A percentile compares a stretch with the other conserved stretches of the same genome.
Evolutionary conservation across 2,329 filamentous ascomycete genomes (phyloP).

Genomic region (Ophiostoma himal-ulmi): DNA sequence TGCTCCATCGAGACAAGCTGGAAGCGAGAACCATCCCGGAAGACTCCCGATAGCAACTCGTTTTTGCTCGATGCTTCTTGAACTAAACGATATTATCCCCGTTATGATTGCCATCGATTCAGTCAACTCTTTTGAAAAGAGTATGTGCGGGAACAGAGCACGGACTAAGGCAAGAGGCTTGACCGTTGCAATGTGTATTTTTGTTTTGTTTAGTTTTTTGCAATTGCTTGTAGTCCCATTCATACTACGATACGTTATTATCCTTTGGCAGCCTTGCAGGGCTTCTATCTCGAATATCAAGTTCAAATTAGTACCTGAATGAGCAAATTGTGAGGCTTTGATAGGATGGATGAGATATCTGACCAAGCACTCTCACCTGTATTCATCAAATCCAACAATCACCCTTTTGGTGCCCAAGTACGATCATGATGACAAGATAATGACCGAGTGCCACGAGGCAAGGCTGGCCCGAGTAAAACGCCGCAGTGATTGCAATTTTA

Average conservation of each 20-base stretch:
- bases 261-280: not conserved
- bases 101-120: not conserved
- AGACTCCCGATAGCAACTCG: not conserved
- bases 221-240: not conserved
- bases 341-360: not conserved
- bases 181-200: slow-evolving; percentile 5
- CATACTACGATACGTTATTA: not conserved
- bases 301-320: not conserved
- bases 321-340: not conserved
- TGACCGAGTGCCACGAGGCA: not conserved
- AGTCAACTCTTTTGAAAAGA: not conserved
- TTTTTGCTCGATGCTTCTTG: not conserved
- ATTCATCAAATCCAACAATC: too few species aligned
- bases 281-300: not conserved
- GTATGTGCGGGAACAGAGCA: not conserved
- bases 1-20: not conserved
- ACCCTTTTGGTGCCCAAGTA: not conserved
- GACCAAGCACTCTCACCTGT: not conserved
- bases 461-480: not conserved
- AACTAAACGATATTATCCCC: not conserved
- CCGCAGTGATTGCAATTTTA: not conserved
- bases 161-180: not conserved
- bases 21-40: not conserved
- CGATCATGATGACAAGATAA: not conserved
- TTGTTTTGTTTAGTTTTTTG: not conserved